These are phyloP conservation scores for Pythium rhizo-oryzae DNA, from an alignment of 352 stramenopile genomes.

Conservation along the genomic window DNA sequence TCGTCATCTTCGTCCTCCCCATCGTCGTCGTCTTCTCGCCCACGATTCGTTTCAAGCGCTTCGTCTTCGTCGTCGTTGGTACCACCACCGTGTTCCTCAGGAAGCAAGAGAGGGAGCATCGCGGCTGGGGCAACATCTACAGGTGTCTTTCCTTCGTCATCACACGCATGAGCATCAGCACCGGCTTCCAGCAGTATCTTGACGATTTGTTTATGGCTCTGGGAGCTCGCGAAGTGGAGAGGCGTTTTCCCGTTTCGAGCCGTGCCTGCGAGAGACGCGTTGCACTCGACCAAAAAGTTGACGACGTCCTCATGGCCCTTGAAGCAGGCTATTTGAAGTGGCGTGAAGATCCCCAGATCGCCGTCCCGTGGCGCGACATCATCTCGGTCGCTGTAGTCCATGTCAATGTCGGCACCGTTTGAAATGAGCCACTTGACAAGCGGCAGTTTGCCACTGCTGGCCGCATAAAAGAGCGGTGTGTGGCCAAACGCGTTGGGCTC, in stretches of 20 bases:
- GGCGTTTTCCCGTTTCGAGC: conserved; percentile 73
- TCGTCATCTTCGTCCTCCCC: conserved; percentile 42
- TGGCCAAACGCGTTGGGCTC: conserved; percentile 77
- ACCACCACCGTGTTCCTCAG: conserved; percentile 42
- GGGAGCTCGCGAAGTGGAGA: conserved; percentile 66
- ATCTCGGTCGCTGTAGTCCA: conserved; percentile 68
- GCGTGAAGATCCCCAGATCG: conserved; percentile 76
- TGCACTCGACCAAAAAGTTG: conserved; percentile 85
- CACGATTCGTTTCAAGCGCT: conserved; percentile 26
- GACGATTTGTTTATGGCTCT: conserved; percentile 64
- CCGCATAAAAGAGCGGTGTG: conserved; percentile 79
- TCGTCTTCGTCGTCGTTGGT: conserved; percentile 30
- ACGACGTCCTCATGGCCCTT: conserved; percentile 67
- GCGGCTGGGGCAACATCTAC: conserved; percentile 60
- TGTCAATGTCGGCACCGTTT: conserved; percentile 83
- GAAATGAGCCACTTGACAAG: conserved; percentile 87
- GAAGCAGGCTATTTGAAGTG: conserved; percentile 79
- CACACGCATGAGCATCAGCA: conserved; percentile 63
- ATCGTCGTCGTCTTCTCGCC: conserved; percentile 23
- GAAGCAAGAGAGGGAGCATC: conserved; percentile 52
- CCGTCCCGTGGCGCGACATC: conserved; percentile 53
- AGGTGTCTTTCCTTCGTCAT: conserved; percentile 59
- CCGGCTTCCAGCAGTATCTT: conserved; percentile 72
- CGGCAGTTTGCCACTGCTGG: conserved; percentile 68
- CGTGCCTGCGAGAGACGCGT: conserved; percentile 68